Conservation (phyloP, 352 stramenopile genomes). For the Phytophthora nicotianae region DNA sequence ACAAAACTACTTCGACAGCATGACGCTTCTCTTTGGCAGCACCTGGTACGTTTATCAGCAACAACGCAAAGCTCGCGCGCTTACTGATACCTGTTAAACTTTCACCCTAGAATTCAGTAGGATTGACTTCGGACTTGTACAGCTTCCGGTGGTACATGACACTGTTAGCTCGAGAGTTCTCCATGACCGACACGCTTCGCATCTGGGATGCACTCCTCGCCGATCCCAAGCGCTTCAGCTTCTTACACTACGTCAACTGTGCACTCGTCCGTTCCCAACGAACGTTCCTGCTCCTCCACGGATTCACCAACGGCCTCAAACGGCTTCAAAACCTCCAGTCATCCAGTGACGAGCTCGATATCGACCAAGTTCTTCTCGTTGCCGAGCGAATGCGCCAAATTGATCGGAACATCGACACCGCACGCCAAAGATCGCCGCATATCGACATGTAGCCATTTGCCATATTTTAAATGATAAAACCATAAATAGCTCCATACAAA, state of each 20-base stretch:
- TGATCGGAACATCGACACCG: conserved; percentile 37
- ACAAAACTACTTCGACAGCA: conserved; percentile 55
- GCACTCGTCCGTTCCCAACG: conserved; percentile 62
- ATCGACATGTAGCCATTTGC: conserved; percentile 12
- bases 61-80: background rate
- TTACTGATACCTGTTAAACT: conserved; percentile 1
- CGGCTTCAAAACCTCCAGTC: conserved; percentile 47
- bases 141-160: conserved; percentile 67
- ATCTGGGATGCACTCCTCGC: conserved; percentile 70
- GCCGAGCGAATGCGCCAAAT: conserved; percentile 53
- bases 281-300: conserved; percentile 34
- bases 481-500: background rate
- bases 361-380: conserved; percentile 9
- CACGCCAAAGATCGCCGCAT: background rate
- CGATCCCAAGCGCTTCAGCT: conserved; percentile 67
- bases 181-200: conserved; percentile 55
- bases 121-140: conserved; percentile 63
- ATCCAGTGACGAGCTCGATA: conserved; percentile 14
- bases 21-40: conserved; percentile 65
- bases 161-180: conserved; percentile 37
- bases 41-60: conserved; percentile 43
- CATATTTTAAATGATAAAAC: background rate
- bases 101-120: conserved; percentile 60
- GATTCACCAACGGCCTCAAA: conserved; percentile 52
- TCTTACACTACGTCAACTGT: conserved; percentile 71